Conservation (phyloP, 768 basidiomycete species). For the Amanita exitialis region DNA sequence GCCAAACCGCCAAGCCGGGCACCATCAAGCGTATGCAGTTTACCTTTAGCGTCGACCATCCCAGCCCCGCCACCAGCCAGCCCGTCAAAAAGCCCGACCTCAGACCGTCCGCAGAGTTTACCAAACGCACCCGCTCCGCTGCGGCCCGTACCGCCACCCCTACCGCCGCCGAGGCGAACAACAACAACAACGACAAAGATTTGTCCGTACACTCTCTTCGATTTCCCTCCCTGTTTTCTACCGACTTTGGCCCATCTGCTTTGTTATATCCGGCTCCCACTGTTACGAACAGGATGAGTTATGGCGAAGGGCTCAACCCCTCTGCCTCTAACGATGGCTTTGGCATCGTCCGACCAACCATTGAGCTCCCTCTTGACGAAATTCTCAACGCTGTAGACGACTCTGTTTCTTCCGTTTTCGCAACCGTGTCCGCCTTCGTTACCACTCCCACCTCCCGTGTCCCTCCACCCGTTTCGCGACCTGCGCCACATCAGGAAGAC, state of each 20-base stretch:
- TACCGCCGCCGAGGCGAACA: constrained; percentile 13
- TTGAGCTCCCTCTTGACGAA: constrained; percentile 82
- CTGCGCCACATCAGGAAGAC: constrained; percentile 8
- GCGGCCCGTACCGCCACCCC: constrained; percentile 19
- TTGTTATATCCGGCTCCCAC: constrained; percentile 61
- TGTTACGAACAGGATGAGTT: constrained; percentile 59
- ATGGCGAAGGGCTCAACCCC: constrained; percentile 62
- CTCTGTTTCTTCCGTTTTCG: constrained; percentile 17
- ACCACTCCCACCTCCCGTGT: constrained; percentile 9
- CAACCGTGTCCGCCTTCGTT: constrained; percentile 10
- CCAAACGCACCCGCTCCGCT: constrained; percentile 31
- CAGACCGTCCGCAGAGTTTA: constrained; percentile 57
- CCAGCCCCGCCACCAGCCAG: constrained; percentile 33
- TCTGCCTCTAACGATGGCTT: constrained; percentile 39
- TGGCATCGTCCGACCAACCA: constrained; percentile 66
- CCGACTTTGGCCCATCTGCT: constrained; percentile 70
- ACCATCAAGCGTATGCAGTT: constrained; percentile 86
- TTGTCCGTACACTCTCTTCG: constrained; percentile 32
- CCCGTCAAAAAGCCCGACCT: constrained; percentile 56
- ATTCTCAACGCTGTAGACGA: constrained; percentile 45
- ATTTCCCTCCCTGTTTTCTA: constrained; percentile 67
- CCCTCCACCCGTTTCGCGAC: not conserved
- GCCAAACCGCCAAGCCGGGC: constrained; percentile 51
- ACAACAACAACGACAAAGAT: constrained; percentile 26
- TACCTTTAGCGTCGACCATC: constrained; percentile 78